Base-by-base conservation (phyloP, 2,329 filamentous ascomycete species). In the Triangularia verruculosa region DNA sequence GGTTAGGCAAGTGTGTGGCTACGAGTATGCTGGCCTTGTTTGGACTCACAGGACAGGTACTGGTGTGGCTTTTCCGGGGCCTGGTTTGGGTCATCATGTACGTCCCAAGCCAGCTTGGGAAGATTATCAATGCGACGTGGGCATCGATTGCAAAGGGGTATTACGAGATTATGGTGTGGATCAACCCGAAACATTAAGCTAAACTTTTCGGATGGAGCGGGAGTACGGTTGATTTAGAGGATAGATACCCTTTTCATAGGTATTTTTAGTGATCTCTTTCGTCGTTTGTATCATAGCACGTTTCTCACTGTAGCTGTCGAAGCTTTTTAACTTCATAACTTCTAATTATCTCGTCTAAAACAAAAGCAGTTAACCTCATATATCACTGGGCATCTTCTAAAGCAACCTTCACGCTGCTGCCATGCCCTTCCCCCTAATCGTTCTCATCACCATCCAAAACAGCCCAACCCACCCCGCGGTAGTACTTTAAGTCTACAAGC, bases 121-220 rank as follows among this genome's bases (percentile, higher is more conserved):
- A 71, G 27, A 74, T 77, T 1, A 1, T 77, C 15, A 58, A 64
- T 39, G 73, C 71, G 2, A 57, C 78, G 15, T 75, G 73, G 2
- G 67, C 66, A 1, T 75, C 73, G 1, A 28, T 76, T 1, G 67
- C 64, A 0, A 75, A 74, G 59, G 76, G 68, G 0, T 73, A 71
- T 20, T 68, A 77, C 51, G 78, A 79, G 67, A 54, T 76, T 5
- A 67, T 74, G 67, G 74, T 78, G 1, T 77, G 70, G 68, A 39
- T 77, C 9, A 69, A 78, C 52, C 77, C 78, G 0, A 79, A 79
- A 72, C 65, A 67, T 55, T 67, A 56, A 47, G 22, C 32, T 20
- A 58, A 3, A 9, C 20, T 20, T 47, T 17, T 20, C 3, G 39
- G n/a, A 47, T 47, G 1, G 39, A 47, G n/a, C 11, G 39, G 39